Conservation (phyloP, 2,329 filamentous ascomycete genomes). For the Lachnellula occidentalis region DNA sequence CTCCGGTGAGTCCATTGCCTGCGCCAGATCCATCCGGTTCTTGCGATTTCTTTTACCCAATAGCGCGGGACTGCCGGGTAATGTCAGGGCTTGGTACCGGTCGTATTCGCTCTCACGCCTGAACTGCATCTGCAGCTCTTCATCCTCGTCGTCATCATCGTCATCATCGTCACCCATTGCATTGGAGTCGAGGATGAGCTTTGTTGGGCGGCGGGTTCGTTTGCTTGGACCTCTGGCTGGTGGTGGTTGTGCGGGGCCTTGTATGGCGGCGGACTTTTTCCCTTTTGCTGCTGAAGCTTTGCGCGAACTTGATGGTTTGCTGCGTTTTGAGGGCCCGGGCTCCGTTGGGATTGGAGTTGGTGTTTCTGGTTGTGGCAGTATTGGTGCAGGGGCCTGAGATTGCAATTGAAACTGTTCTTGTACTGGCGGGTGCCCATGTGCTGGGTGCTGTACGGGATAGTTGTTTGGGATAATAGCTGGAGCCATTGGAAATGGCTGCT, state of each 20-base stretch:
- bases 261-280: neutral
- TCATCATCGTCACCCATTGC: slow-evolving; percentile 14
- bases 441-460: neutral
- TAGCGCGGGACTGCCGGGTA: slow-evolving; percentile 17
- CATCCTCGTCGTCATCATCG: slow-evolving; percentile 16
- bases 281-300: neutral
- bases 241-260: slow-evolving; percentile 3
- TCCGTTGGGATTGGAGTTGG: neutral
- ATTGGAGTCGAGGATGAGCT: slow-evolving; percentile 3
- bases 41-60: slow-evolving; percentile 26
- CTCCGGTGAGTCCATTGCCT: slow-evolving; percentile 4
- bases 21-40: slow-evolving; percentile 7
- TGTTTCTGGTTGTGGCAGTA: neutral
- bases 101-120: slow-evolving; percentile 25
- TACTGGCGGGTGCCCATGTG: neutral
- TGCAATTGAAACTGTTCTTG: neutral
- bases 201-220: slow-evolving; percentile 17
- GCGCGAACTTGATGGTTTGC: neutral
- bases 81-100: slow-evolving; percentile 23
- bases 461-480: neutral
- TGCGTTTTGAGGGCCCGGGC: neutral
- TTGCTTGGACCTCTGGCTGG: slow-evolving; percentile 17
- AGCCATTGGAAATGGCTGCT: slow-evolving; percentile 3
- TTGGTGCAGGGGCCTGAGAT: neutral
- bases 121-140: slow-evolving; percentile 14